Evolutionary conservation across 176 grass and related monocot species (phyloP).

Genomic region (Oryza meyeriana): DNA sequence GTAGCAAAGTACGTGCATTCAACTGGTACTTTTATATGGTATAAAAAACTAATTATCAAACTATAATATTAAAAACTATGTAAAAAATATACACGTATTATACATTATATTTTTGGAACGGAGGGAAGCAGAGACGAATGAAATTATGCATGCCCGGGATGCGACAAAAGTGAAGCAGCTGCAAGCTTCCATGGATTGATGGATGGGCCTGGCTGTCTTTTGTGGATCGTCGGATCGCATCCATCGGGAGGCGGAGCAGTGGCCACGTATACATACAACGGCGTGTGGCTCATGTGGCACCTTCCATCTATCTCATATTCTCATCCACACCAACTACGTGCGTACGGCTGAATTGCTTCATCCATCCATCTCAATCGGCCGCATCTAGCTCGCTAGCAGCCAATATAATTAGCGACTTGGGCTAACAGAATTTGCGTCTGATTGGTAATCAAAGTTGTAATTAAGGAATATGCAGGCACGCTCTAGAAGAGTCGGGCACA

Average conservation of each 20-base stretch:
- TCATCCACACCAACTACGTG: neutral
- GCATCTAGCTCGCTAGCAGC: neutral
- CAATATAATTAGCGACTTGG: neutral
- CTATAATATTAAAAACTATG: too few species aligned
- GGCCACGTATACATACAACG: neutral
- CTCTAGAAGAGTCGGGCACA: constrained; percentile 14
- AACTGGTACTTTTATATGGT: too few species aligned
- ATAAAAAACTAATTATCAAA: too few species aligned
- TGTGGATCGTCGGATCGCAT: neutral
- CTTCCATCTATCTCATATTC: too few species aligned
- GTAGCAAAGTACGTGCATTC: too few species aligned
- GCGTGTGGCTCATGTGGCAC: neutral
- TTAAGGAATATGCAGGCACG: neutral
- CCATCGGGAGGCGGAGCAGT: neutral
- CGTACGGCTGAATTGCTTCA: too few species aligned
- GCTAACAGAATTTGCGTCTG: neutral
- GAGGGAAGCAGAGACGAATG: neutral
- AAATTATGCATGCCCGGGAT: neutral
- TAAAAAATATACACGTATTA: too few species aligned
- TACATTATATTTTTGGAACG: too few species aligned
- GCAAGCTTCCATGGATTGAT: neutral
- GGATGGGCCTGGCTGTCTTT: neutral
- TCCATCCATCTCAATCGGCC: too few species aligned
- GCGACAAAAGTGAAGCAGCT: neutral
- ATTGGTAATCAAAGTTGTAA: neutral